Conservation (phyloP, 805 yeast genomes). For the Kluyveromyces dobzhanskii region DNA sequence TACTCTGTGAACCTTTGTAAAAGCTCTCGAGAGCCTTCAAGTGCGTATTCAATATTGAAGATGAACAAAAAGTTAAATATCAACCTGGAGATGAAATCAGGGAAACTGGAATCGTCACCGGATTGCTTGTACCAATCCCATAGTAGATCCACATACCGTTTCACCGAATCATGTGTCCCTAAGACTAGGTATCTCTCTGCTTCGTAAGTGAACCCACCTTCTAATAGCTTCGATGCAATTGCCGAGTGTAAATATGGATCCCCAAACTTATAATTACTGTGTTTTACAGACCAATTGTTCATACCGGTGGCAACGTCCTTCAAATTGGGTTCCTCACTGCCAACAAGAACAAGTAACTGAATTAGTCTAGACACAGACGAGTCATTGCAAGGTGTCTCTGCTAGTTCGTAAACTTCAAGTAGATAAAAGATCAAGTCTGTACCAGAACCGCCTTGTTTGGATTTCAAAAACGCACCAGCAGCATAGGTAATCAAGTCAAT, state of each 20-base stretch:
- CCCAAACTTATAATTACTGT: constrained; percentile 48
- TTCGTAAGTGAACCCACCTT: constrained; percentile 43
- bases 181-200: constrained; percentile 68
- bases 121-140: constrained; percentile 39
- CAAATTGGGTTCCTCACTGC: constrained; percentile 49
- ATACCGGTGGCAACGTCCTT: constrained; percentile 59
- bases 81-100: constrained; percentile 42
- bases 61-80: constrained; percentile 68
- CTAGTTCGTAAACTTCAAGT: constrained; percentile 56
- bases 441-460: constrained; percentile 71
- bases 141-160: constrained; percentile 36
- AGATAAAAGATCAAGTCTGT: constrained; percentile 68
- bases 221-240: constrained; percentile 58
- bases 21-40: constrained; percentile 32
- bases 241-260: constrained; percentile 69
- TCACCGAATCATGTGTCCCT: constrained; percentile 52
- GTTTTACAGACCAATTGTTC: constrained; percentile 55
- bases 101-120: constrained; percentile 21
- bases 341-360: constrained; percentile 38
- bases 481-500: constrained; percentile 66
- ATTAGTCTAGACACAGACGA: constrained; percentile 40
- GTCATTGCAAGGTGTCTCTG: constrained; percentile 35
- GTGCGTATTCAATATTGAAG: constrained; percentile 56
- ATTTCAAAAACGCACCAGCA: constrained; percentile 55
- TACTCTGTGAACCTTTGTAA: constrained; percentile 26